Conservation (phyloP, 345 rosid genomes). For the Laguncularia racemosa region DNA sequence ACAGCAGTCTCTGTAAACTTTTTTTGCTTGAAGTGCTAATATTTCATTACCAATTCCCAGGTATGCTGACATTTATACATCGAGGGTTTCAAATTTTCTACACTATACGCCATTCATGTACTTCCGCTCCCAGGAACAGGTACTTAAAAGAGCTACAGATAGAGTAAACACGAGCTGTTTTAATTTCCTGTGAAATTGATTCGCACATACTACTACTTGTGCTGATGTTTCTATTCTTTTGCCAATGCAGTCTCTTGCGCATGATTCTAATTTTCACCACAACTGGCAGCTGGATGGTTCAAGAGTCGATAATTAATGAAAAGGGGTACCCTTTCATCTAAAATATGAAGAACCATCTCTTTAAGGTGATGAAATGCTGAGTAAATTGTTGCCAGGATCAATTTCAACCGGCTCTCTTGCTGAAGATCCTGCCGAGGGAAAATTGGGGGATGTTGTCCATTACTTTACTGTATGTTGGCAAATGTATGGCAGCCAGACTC, state of each 20-base stretch:
- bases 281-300: conserved; percentile 24
- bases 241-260: conserved; percentile 67
- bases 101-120: conserved; percentile 91
- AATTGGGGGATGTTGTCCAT: too few relatives aligned
- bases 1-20: too few relatives aligned
- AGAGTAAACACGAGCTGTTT: not conserved
- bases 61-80: conserved; percentile 92
- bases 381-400: too few relatives aligned
- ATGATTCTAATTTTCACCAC: conserved; percentile 45
- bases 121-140: conserved; percentile 94
- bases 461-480: too few relatives aligned
- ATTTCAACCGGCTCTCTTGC: too few relatives aligned
- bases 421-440: too few relatives aligned
- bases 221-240: conserved; percentile 4
- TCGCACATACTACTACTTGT: not conserved
- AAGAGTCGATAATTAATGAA: not conserved
- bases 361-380: too few relatives aligned
- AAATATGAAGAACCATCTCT: too few relatives aligned
- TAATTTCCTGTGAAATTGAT: not conserved
- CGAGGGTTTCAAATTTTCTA: conserved; percentile 88
- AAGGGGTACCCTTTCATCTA: not conserved
- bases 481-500: too few relatives aligned
- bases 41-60: conserved; percentile 20
- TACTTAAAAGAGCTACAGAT: conserved; percentile 6
- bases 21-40: not conserved